Evolutionary conservation across 2,329 filamentous ascomycete genomes (phyloP), one percentile per base, ranked within the genome.

Genomic region (Xylaria polymorpha): DNA sequence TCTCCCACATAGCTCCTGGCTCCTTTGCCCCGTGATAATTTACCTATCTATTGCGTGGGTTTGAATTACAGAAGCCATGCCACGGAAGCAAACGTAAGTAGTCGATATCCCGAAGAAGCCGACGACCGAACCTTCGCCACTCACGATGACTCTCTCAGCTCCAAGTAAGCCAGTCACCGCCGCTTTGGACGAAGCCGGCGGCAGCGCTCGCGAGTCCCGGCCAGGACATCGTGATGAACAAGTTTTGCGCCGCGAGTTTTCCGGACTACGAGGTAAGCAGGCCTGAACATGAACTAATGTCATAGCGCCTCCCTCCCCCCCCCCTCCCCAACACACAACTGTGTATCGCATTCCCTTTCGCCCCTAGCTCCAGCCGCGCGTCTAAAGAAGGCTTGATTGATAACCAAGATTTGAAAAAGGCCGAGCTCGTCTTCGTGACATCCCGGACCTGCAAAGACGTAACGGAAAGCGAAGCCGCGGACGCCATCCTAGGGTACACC

Each of bases 121-220:
- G 6, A 29, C 32, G 7, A 35, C 18, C 3, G 4, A 4, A 14
- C 10, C 25, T 35, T 20, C 32, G 12, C 14, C 53, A 20, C 68
- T 61, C 51, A 61, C 29, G 5, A 66, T 14, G n/a, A 25, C 8
- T 10, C 3, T 41, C 15, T 50, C 35, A 72, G 70, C 60, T 71
- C 8, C 44, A 64, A 68, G 41, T 65, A 44, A 67, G 39, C 64
- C 56, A 65, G 18, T 55, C 60, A 4, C 69, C 71, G 5, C 71
- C 71, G n/a, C 61, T 80, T n/a, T 83, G 82, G 74, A 81, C 81
- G 68, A 83, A 83, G 76, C 78, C 72, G 60, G 80, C 53, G 68
- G 75, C 66, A 72, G 78, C 72, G 74, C 79, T 76, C 61, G 72
- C 66, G 22, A 70, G 44, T 74, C 77, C 25, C 69, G 78, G 53